phyloP scores from a whole-genome alignment of 495 filamentous ascomycete species.

The Xylaria venustula region DNA sequence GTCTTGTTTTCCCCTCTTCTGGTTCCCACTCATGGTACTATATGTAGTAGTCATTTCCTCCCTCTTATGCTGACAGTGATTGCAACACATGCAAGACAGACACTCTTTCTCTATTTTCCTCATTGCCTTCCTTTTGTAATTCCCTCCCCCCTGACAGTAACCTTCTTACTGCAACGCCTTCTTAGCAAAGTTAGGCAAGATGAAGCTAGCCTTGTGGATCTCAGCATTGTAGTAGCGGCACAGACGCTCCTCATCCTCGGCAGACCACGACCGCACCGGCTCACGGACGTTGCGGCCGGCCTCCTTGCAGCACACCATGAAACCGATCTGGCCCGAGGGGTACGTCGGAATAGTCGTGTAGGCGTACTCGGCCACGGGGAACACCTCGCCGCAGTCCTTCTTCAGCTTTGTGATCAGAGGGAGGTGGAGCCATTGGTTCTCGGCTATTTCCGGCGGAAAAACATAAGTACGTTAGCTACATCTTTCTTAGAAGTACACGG shows the following conservation, averaged over 20 bases:
- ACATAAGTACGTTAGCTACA: background rate
- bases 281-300: slow-evolving; percentile 73
- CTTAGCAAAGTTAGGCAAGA: slow-evolving; percentile 89
- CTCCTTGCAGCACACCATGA: slow-evolving; percentile 99
- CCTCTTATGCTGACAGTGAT: too few relatives aligned
- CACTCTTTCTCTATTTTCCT: too few relatives aligned
- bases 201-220: slow-evolving; percentile 91
- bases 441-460: slow-evolving; percentile 56
- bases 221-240: slow-evolving; percentile 95
- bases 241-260: slow-evolving; percentile 86
- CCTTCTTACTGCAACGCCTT: slow-evolving; percentile 61
- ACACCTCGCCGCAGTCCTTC: slow-evolving; percentile 95
- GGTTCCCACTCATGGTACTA: too few relatives aligned
- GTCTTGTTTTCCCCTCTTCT: too few relatives aligned
- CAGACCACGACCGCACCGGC: slow-evolving; percentile 73
- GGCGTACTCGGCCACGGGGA: slow-evolving; percentile 95
- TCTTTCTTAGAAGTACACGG: background rate
- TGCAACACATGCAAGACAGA: too few relatives aligned
- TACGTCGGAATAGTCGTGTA: slow-evolving; percentile 99
- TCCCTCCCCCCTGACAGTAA: background rate
- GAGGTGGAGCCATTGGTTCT: slow-evolving; percentile 99
- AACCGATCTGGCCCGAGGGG: slow-evolving; percentile 98
- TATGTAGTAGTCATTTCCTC: too few relatives aligned
- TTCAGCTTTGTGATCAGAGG: slow-evolving; percentile 85
- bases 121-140: background rate